These are phyloP conservation scores for Phialophora chinensis DNA, from an alignment of 2,329 filamentous ascomycete genomes.

Conservation along the genomic window DNA sequence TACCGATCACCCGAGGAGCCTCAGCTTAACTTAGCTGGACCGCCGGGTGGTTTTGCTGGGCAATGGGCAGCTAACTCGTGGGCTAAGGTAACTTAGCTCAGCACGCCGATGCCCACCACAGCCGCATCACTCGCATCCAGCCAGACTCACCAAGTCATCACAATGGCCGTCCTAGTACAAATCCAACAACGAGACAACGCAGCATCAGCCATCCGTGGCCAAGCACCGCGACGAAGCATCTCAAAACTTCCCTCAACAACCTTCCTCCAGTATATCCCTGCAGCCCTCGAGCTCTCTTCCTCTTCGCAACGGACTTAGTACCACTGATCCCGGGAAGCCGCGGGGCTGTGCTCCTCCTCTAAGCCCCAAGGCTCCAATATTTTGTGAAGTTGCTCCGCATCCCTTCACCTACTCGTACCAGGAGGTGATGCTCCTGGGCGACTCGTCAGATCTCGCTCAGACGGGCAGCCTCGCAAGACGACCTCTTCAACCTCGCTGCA, in stretches of 20 bases:
- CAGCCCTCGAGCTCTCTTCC: not conserved
- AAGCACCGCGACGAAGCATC: not conserved
- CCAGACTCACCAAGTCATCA: constrained; percentile 4
- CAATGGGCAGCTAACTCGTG: not conserved
- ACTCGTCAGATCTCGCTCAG: constrained; percentile 4
- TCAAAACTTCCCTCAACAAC: not conserved
- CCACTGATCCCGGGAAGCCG: not conserved
- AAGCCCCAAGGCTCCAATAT: constrained; percentile 9
- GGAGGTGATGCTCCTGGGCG: constrained; percentile 1
- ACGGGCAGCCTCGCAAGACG: constrained; percentile 2
- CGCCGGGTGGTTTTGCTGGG: not conserved
- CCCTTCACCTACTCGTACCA: not conserved
- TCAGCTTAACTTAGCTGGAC: not conserved
- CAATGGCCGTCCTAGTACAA: not conserved
- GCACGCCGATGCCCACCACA: too few species aligned
- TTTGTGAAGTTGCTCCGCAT: not conserved
- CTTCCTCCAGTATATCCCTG: not conserved
- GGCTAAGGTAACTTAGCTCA: not conserved
- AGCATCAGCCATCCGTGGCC: not conserved
- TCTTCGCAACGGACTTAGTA: constrained; percentile 1
- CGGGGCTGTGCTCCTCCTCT: constrained; percentile 2
- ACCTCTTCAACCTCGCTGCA: not conserved
- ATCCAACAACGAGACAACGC: not conserved
- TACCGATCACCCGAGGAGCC: not conserved
- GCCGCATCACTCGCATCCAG: constrained; percentile 6